Conservation (phyloP, 2,329 filamentous ascomycete genomes). For the Trichoderma sp. region DNA sequence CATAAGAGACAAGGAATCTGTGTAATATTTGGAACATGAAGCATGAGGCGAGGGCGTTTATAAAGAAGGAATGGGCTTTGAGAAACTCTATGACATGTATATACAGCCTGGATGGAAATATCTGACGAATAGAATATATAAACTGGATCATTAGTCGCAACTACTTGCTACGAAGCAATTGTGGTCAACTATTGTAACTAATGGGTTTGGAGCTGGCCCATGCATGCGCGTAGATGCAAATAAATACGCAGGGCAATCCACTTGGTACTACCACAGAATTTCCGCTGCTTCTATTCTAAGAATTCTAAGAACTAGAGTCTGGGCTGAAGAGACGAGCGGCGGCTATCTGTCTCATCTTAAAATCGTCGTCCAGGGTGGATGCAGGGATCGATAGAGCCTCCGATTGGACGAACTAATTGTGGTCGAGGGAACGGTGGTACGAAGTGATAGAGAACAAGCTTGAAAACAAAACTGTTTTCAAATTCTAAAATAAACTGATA, state of each 20-base stretch:
- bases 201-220: neutral
- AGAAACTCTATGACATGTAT: neutral
- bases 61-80: neutral
- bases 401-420: neutral
- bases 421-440: neutral
- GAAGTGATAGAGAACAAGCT: neutral
- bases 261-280: neutral
- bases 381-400: conserved; percentile 8
- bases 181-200: neutral
- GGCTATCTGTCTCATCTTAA: conserved; percentile 21
- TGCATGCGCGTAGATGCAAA: neutral
- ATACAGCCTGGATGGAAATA: neutral
- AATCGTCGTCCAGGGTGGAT: conserved; percentile 1
- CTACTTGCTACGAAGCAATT: neutral
- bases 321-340: conserved; percentile 6
- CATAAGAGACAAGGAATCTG: neutral
- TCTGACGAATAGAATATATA: neutral
- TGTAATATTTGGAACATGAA: conserved; percentile 10
- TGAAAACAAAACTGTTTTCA: neutral
- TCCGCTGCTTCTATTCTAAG: conserved; percentile 15
- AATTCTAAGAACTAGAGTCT: neutral
- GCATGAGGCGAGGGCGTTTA: conserved; percentile 6
- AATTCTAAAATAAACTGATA: neutral
- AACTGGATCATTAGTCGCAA: neutral
- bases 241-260: neutral